Evolutionary conservation across 139 green algal genomes (phyloP).

Genomic region (Coccomyxa sp.): DNA sequence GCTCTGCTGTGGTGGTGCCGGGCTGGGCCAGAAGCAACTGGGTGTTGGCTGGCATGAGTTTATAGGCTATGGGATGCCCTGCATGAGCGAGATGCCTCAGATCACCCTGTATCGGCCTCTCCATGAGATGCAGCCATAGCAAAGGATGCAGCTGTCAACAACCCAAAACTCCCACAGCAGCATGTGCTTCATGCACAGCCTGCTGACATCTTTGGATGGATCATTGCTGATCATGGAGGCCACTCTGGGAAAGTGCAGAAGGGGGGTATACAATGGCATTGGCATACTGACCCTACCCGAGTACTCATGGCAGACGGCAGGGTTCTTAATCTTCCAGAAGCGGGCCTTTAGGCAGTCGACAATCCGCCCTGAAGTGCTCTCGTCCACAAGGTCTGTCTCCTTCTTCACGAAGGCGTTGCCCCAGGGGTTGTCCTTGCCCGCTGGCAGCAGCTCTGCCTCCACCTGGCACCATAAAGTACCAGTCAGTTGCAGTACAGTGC

Average conservation of each 20-base stretch:
- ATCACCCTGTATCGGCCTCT: too few species aligned
- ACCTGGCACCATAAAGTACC: slow-evolving; percentile 22
- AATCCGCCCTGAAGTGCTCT: slow-evolving; percentile 39
- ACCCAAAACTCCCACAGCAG: too few species aligned
- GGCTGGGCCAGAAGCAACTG: background rate
- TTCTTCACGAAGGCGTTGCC: slow-evolving; percentile 63
- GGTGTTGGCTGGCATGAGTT: background rate
- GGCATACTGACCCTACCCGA: background rate
- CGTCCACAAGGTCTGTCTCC: slow-evolving; percentile 60
- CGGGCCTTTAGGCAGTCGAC: slow-evolving; percentile 14
- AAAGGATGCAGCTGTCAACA: too few species aligned
- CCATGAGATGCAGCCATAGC: too few species aligned
- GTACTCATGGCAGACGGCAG: background rate
- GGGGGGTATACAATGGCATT: too few species aligned
- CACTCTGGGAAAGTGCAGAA: background rate
- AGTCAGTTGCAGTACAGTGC: background rate
- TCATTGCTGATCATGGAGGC: too few species aligned
- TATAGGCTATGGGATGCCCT: background rate
- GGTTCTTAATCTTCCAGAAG: background rate
- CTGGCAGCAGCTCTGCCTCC: slow-evolving; percentile 52
- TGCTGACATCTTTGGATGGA: too few species aligned
- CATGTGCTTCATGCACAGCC: too few species aligned
- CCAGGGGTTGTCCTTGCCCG: slow-evolving; percentile 66
- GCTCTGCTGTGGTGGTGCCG: background rate
- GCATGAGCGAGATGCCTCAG: too few species aligned